Base-by-base conservation (phyloP, 345 rosid species). In the Corymbia maculata region DNA sequence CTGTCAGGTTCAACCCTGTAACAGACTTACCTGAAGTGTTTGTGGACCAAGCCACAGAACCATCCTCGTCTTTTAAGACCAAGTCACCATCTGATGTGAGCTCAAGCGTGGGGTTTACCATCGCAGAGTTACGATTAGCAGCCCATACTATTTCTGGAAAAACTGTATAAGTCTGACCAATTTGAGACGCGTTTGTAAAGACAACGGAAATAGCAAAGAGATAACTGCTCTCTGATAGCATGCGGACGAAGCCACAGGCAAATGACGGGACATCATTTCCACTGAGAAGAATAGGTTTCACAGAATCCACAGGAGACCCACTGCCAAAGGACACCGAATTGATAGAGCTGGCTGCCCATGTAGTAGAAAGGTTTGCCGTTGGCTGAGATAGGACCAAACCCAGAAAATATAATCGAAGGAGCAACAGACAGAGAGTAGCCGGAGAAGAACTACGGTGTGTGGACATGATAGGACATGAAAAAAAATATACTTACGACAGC, bases 91-190 rank as follows among this genome's bases (percentile, higher is more conserved):
- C 85, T 2, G 82, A 22, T 4, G 90, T 88, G 44, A 88, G 90
- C 82, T 88, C 45, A n/a, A 90, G 85, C 12, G 89, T 79, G n/a
- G 82, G 88, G 50, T 51, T 70, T 52, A 84, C 26, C 52, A 88
- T 89, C 2, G 89, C 90, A 49, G 64, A 11, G 64, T 91, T 89
- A 12, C 89, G 79, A 26, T 91, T 92, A 13, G 92, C 91, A 86
- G 87, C 87, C 92, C 93, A 91, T 30, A 88, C 92, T 59, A 91
- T n/a, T 86, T 32, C 70, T 1, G 87, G 87, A 51, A 42, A 84
- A 22, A 36, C 79, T 47, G 88, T 55, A 61, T 16, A 7, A 15
- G 19, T 53, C 0, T 86, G 64, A 36, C 45, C 87, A 53, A 86
- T 30, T 53, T 21, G 21, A 51, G 66, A 53, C 0, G 87, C 66